phyloP scores from a whole-genome alignment of 345 rosid genomes.

The Rhodomyrtus tomentosa region DNA sequence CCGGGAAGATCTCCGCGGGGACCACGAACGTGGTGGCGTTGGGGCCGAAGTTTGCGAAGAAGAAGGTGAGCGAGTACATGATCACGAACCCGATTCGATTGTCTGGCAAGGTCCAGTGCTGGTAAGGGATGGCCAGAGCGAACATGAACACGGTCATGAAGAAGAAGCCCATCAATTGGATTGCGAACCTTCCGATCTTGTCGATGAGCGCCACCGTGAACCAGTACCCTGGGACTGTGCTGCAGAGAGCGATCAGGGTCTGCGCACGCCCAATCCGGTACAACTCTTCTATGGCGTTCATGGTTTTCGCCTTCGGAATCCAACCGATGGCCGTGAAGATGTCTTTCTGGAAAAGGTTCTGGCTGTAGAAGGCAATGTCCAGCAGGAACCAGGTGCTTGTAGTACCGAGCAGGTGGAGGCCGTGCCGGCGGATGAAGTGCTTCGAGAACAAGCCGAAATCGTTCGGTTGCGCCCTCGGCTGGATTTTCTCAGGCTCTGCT shows the following conservation, averaged over 20 bases:
- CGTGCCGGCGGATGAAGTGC: constrained; percentile 23
- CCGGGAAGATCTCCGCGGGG: constrained; percentile 7
- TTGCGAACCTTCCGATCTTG: constrained; percentile 4
- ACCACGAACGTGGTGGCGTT: constrained; percentile 8
- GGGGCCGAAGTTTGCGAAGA: constrained; percentile 6
- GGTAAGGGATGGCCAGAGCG: constrained; percentile 6
- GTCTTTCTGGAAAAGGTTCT: constrained; percentile 34
- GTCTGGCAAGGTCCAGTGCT: constrained; percentile 1
- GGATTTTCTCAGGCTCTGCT: constrained; percentile 6
- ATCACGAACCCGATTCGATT: constrained; percentile 3
- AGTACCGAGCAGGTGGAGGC: constrained; percentile 33
- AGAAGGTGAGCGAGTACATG: constrained; percentile 1
- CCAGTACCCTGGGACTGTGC: constrained; percentile 14
- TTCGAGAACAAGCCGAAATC: constrained; percentile 9
- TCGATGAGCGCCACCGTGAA: constrained; percentile 9
- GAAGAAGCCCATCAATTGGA: constrained; percentile 10
- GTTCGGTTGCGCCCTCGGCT: background rate
- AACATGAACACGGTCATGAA: constrained; percentile 12
- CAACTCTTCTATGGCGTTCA: background rate
- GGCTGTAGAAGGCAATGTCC: constrained; percentile 19
- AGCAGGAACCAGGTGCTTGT: constrained; percentile 33
- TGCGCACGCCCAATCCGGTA: constrained; percentile 5
- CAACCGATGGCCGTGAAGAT: constrained; percentile 8
- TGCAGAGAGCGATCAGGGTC: constrained; percentile 10
- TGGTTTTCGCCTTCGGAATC: constrained; percentile 7